Evolutionary conservation across 352 stramenopile genomes (phyloP), one percentile per base, ranked within the genome.

Genomic region (Hyaloperonospora brassicae): DNA sequence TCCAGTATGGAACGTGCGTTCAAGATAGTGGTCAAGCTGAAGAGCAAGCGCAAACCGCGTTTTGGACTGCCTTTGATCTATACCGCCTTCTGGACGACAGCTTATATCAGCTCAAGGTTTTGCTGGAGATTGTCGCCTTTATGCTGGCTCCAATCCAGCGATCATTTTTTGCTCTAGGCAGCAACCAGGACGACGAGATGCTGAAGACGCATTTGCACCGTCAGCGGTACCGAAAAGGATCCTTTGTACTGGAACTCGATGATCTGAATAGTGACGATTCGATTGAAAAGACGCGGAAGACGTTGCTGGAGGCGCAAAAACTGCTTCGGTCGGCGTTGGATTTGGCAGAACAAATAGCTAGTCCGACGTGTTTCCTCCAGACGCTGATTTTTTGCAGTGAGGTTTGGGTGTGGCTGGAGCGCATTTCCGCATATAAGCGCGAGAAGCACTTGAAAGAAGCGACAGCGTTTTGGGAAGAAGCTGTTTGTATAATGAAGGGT

Each of bases 371-470:
- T n/a, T 84, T 86, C 34, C 64, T 89, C 22, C 68, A 62, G 23
- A 82, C 73, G 5, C 46, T 92, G 1, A 79, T 89, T 17, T 71
- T 65, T 36, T 85, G 71, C 50, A 73, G 70, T 23, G 68, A 92
- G 68, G 70, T 73, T n/a, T 92, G 81, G 81, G 68, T 86, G 8
- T 89, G 79, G 78, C 64, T 92, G 1, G 79, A 92, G 52, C 71
- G 72, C 0, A 72, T 92, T 35, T 73, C 76, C 7, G 82, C 77
- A 6, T 88, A 89, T 55, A 91, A 92, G 51, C 84, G 73, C 35
- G 72, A 88, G 25, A 81, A 83, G 13, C 74, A 79, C 13, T 55
- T 92, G 48, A 89, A 89, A 52, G 79, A 92, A 34, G 73, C 72
- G 13, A 77, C 73, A 0, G 76, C 81, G 0, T 89, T 88, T 48